Evolutionary conservation across 768 basidiomycete genomes (phyloP).

Genomic region (Lactarius psammicola): DNA sequence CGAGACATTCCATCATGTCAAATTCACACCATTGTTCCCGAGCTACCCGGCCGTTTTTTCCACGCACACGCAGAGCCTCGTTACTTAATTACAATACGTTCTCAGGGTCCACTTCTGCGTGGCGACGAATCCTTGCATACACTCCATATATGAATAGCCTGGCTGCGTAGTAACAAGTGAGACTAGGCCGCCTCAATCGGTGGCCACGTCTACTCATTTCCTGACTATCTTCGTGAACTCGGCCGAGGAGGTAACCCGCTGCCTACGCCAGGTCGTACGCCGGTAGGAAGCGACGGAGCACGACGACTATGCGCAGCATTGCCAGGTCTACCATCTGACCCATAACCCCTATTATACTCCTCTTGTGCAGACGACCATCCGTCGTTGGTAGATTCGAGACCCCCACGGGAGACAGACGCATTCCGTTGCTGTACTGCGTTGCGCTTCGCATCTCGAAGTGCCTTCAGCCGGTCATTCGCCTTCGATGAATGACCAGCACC

Average conservation of each 20-base stretch:
- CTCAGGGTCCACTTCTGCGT: neutral
- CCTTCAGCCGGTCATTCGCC: conserved; percentile 49
- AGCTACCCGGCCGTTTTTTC: neutral
- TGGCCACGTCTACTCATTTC: neutral
- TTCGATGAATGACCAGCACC: conserved; percentile 34
- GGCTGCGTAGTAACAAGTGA: neutral
- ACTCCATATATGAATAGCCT: neutral
- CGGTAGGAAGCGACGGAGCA: conserved; percentile 13
- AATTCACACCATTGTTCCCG: neutral
- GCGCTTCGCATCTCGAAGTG: conserved; percentile 51
- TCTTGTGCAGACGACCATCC: neutral
- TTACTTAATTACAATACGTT: neutral
- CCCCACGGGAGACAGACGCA: neutral
- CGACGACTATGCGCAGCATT: neutral
- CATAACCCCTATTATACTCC: conserved; percentile 2
- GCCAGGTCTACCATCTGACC: neutral
- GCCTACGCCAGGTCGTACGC: neutral
- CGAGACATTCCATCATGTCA: neutral
- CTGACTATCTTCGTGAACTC: conserved; percentile 1
- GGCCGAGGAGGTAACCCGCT: conserved; percentile 14
- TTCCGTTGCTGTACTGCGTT: conserved; percentile 28
- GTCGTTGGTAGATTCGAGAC: neutral
- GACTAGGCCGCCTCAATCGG: neutral
- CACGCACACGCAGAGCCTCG: neutral
- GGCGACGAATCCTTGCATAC: neutral